Conservation (phyloP, 2,329 filamentous ascomycete species). For the Neonectria neomacrospora region DNA sequence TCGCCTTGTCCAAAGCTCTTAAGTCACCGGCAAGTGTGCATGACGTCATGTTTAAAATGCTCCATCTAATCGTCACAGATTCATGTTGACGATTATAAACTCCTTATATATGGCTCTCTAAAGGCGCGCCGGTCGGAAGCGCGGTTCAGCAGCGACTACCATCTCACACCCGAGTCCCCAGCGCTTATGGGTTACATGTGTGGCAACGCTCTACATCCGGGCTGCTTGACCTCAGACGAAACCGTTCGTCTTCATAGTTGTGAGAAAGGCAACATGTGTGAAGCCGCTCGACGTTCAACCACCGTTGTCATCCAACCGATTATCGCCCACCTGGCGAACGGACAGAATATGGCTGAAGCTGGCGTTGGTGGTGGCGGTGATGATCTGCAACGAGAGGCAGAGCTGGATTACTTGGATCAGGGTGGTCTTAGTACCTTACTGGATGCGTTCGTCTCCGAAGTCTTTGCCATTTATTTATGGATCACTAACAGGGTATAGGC, state of each 20-base stretch:
- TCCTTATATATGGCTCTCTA: constrained; percentile 76
- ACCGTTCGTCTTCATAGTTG: constrained; percentile 84
- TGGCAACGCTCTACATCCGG: constrained; percentile 75
- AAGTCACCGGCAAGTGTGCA: constrained; percentile 64
- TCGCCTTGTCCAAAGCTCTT: constrained; percentile 78
- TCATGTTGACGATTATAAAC: constrained; percentile 86
- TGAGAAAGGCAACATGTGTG: constrained; percentile 75
- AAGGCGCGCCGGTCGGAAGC: constrained; percentile 55
- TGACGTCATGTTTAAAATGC: fast-evolving
- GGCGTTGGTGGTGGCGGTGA: constrained; percentile 84
- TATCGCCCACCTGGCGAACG: constrained; percentile 70
- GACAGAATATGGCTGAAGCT: constrained; percentile 74
- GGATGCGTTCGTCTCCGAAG: constrained; percentile 47
- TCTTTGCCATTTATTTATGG: neutral
- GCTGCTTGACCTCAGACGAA: constrained; percentile 75
- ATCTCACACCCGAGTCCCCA: constrained; percentile 68
- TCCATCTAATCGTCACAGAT: constrained; percentile 59
- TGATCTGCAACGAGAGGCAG: constrained; percentile 75
- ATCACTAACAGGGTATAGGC: constrained; percentile 24
- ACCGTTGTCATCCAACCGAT: constrained; percentile 84
- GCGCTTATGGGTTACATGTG: constrained; percentile 78
- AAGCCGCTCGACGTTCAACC: constrained; percentile 56
- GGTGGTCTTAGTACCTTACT: constrained; percentile 63
- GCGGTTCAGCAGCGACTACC: constrained; percentile 53
- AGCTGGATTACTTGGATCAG: constrained; percentile 69